Percentiles rank a stretch among this genome's conserved stretches.
These are phyloP conservation scores for Termitomyces eurrhizus DNA, from an alignment of 768 basidiomycete species.

Conservation along the genomic window DNA sequence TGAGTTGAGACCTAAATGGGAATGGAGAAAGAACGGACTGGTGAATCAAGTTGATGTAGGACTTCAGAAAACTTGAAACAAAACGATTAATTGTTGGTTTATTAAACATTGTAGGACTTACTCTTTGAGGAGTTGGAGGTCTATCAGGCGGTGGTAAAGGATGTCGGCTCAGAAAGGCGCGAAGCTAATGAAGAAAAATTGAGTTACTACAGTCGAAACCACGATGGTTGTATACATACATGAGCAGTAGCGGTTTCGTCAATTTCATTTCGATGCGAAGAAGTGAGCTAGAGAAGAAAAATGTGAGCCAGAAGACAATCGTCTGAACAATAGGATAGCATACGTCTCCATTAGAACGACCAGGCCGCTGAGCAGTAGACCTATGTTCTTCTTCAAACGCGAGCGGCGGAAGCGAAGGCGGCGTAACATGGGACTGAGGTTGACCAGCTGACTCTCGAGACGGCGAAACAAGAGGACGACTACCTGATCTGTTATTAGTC, in stretches of 20 bases:
- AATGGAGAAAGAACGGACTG: background rate
- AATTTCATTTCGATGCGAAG: conserved; percentile 1
- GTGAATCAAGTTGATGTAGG: background rate
- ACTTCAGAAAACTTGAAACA: background rate
- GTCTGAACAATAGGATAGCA: background rate
- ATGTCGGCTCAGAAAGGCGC: conserved; percentile 1
- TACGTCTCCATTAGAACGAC: conserved; percentile 1
- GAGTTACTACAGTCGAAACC: background rate
- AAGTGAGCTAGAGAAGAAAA: background rate
- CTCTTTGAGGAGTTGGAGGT: background rate
- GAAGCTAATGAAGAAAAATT: background rate
- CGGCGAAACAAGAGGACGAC: conserved; percentile 1
- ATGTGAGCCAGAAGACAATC: background rate
- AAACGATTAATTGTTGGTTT: background rate
- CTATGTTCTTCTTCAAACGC: conserved; percentile 27
- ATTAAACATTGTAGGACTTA: background rate
- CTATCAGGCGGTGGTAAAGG: background rate
- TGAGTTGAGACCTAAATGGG: background rate
- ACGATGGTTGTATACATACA: background rate
- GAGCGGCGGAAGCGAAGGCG: conserved; percentile 33
- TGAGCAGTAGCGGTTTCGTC: background rate
- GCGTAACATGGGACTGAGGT: background rate
- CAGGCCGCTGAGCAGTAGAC: background rate
- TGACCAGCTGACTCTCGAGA: background rate
- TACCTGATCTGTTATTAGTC: conserved; percentile 13